Base-by-base conservation (phyloP, 208 protist genomes). In the Leishmania major region DNA sequence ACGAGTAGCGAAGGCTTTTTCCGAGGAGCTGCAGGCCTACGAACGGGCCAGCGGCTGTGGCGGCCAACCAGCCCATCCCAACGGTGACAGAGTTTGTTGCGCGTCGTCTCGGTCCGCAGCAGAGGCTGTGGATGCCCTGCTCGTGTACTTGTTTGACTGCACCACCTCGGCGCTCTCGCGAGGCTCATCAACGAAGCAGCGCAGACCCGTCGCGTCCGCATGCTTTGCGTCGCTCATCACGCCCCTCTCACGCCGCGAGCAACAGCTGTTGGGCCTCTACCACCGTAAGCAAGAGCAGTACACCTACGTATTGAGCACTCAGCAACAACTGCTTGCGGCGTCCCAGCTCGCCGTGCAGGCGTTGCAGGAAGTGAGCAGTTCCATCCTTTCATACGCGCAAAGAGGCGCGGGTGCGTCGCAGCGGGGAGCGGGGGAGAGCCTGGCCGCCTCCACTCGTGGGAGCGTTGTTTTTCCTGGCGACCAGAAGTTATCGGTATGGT, bases 281-380 rank as follows among this genome's bases (percentile, higher is more conserved):
- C 87, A 88, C 70, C 79, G 82, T 45, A 77, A 84, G 43, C 77
- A 91, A 31, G 51, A 79, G 31, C 55, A 83, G 66, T 87, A 92
- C 45, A 59, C 78, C 55, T 72, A 90, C 31, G 35, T 78, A 22
- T 69, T 92, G 60, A 72, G 76, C 17, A 64, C 51, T 0, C 70
- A 80, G 19, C 87, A 82, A 49, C 81, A 86, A 37, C 64, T 86
- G 43, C 78, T 75, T 15, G 64, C 57, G 55, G 51, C 83, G 5
- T 76, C 74, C 13, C 70, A 64, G 70, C 0, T 37, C 3, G 83
- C 74, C 2, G 57, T 82, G 74, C 49, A 51, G 31, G 22, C 62
- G 4, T 59, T 86, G 72, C 83, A 82, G 55, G 2, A 40, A 6
- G 73, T 66, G 25, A 43, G 66, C 0, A 40, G 51, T 3, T 13